phyloP scores from a whole-genome alignment of 2,329 filamentous ascomycete genomes.

The Lecanicillium sp. region DNA sequence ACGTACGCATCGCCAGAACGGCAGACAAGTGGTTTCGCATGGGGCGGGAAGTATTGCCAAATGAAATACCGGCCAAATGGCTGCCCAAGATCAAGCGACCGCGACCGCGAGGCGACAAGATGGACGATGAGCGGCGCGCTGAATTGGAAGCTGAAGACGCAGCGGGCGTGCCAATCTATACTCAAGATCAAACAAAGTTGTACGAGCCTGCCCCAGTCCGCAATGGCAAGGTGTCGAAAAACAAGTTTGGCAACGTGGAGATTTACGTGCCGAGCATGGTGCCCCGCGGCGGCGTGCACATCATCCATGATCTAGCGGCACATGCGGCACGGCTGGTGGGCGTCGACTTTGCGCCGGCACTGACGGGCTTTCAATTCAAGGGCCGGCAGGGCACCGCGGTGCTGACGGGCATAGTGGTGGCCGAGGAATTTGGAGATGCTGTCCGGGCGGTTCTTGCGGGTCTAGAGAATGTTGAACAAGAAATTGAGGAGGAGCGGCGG shows the following conservation, averaged over 20 bases:
- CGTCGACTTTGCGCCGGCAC: conserved; percentile 81
- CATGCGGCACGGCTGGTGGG: conserved; percentile 69
- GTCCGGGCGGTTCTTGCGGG: conserved; percentile 63
- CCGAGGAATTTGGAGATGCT: conserved; percentile 64
- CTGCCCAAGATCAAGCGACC: conserved; percentile 44
- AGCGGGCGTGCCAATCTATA: conserved; percentile 52
- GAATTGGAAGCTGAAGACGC: conserved; percentile 25
- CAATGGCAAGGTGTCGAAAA: conserved; percentile 73
- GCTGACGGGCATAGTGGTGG: conserved; percentile 70
- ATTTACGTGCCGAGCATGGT: conserved; percentile 91
- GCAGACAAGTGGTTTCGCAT: conserved; percentile 87
- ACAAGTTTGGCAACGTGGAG: conserved; percentile 90
- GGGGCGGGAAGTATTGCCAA: conserved; percentile 69
- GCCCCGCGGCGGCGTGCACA: conserved; percentile 70
- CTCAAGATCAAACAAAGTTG: conserved; percentile 58
- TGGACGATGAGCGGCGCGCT: conserved; percentile 25
- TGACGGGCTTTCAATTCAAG: conserved; percentile 85
- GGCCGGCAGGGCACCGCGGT: conserved; percentile 83
- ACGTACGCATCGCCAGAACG: conserved; percentile 73
- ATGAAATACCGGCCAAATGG: conserved; percentile 78
- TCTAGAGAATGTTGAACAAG: conserved; percentile 58
- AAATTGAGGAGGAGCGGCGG: conserved; percentile 62
- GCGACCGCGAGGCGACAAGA: conserved; percentile 1
- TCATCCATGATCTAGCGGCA: conserved; percentile 54
- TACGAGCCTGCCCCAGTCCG: conserved; percentile 74